phyloP scores from a whole-genome alignment of 2,329 filamentous ascomycete species.

The Botrytis fragariae region DNA sequence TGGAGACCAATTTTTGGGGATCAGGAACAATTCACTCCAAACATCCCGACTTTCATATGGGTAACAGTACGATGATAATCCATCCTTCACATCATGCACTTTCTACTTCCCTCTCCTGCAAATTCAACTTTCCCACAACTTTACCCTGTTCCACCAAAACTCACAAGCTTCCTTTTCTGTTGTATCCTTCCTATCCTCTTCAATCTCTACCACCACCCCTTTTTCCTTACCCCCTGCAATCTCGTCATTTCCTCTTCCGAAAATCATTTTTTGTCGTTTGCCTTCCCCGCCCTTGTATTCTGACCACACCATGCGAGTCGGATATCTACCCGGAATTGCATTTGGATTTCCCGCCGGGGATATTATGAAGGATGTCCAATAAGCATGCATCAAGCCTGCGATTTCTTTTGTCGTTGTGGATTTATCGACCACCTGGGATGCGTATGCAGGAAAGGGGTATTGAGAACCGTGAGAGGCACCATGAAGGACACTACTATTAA shows the following conservation, averaged over 20 bases:
- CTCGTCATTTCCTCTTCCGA: constrained; percentile 61
- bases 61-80: background rate
- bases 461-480: constrained; percentile 47
- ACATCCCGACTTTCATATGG: background rate
- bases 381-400: constrained; percentile 35
- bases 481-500: constrained; percentile 37
- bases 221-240: constrained; percentile 38
- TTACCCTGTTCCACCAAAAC: constrained; percentile 60
- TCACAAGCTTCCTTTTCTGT: constrained; percentile 50
- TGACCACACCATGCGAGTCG: constrained; percentile 15
- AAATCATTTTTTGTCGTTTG: constrained; percentile 43
- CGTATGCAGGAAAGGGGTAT: constrained; percentile 46
- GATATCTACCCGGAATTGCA: constrained; percentile 24
- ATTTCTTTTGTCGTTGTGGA: constrained; percentile 27
- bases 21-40: background rate
- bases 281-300: constrained; percentile 27
- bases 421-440: constrained; percentile 24
- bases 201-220: constrained; percentile 47
- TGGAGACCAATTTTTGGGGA: background rate
- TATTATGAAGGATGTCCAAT: constrained; percentile 37
- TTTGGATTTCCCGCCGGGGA: constrained; percentile 36
- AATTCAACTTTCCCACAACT: constrained; percentile 37
- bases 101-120: background rate
- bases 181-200: constrained; percentile 37
- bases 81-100: background rate